Conservation (phyloP, 306 rosid species). For the Datisca glomerata region DNA sequence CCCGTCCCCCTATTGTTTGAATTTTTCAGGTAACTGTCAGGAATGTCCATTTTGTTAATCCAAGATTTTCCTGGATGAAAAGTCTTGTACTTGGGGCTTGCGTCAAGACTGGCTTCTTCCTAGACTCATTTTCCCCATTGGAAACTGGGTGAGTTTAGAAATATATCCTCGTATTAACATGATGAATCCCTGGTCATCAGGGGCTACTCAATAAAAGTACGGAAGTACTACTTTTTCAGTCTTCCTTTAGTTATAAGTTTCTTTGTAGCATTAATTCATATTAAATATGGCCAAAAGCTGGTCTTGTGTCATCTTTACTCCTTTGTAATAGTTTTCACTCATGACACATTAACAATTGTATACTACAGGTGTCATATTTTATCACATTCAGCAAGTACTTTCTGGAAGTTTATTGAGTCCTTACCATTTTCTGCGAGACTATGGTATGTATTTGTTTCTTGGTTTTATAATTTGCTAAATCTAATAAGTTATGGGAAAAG, state of each 20-base stretch:
- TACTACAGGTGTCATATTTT: slow-evolving; percentile 62
- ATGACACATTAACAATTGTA: neutral
- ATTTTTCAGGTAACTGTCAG: slow-evolving; percentile 52
- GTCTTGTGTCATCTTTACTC: too few relatives aligned
- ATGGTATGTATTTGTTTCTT: slow-evolving; percentile 35
- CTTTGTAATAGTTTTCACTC: too few relatives aligned
- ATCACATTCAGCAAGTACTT: slow-evolving; percentile 44
- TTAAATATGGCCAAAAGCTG: too few relatives aligned
- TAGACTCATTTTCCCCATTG: slow-evolving; percentile 70
- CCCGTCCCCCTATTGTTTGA: too few relatives aligned
- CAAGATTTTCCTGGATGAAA: slow-evolving; percentile 69
- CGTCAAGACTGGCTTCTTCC: slow-evolving; percentile 52
- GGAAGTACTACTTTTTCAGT: too few relatives aligned
- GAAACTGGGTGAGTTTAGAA: slow-evolving; percentile 48
- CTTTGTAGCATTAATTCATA: too few relatives aligned
- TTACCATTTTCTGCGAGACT: slow-evolving; percentile 75
- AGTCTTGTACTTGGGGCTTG: slow-evolving; percentile 81
- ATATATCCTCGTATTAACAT: slow-evolving; percentile 4
- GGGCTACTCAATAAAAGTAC: too few relatives aligned
- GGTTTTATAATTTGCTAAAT: slow-evolving; percentile 10
- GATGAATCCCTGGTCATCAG: slow-evolving; percentile 11
- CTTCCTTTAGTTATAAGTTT: slow-evolving; percentile 1
- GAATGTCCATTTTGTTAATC: slow-evolving; percentile 73
- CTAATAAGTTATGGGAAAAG: slow-evolving; percentile 6
- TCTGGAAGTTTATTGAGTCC: slow-evolving; percentile 61